A percentile compares a stretch with the other conserved stretches of the same genome.
Conservation (phyloP, 495 filamentous ascomycete genomes). For the Xylaria acuta region DNA sequence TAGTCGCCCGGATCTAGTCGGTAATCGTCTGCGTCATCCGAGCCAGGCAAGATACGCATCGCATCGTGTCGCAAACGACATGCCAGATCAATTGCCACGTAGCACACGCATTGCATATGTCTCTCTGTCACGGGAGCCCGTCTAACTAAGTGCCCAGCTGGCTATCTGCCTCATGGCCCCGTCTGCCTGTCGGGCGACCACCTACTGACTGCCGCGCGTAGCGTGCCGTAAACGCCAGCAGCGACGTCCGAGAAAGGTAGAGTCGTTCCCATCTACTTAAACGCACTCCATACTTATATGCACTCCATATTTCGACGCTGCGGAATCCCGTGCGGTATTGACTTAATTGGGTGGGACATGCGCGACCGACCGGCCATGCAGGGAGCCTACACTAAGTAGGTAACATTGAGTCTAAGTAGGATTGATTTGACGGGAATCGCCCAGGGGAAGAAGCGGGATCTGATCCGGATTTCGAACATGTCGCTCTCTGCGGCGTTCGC, state of each 20-base stretch:
- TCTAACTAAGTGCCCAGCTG: neutral
- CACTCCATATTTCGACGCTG: conserved; percentile 12
- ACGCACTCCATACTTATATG: conserved; percentile 4
- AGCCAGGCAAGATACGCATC: neutral
- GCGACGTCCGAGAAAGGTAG: neutral
- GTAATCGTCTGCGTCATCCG: neutral
- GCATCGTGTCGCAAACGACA: conserved; percentile 3
- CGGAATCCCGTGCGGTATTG: neutral
- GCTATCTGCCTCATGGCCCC: neutral
- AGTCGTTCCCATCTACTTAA: neutral
- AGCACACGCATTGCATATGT: conserved; percentile 15
- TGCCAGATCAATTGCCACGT: conserved; percentile 22
- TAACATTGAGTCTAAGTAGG: neutral
- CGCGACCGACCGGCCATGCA: neutral
- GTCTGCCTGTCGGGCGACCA: neutral
- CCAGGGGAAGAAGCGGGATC: neutral
- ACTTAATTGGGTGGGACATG: conserved; percentile 8
- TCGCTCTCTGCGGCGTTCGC: conserved; percentile 10
- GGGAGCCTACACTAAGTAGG: neutral
- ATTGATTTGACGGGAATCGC: neutral
- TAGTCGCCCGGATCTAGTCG: neutral
- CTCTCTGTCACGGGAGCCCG: conserved; percentile 1
- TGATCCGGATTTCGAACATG: neutral
- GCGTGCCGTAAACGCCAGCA: neutral
- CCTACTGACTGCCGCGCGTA: neutral